phyloP scores from a whole-genome alignment of 2,329 filamentous ascomycete genomes.

The Alternaria panax region DNA sequence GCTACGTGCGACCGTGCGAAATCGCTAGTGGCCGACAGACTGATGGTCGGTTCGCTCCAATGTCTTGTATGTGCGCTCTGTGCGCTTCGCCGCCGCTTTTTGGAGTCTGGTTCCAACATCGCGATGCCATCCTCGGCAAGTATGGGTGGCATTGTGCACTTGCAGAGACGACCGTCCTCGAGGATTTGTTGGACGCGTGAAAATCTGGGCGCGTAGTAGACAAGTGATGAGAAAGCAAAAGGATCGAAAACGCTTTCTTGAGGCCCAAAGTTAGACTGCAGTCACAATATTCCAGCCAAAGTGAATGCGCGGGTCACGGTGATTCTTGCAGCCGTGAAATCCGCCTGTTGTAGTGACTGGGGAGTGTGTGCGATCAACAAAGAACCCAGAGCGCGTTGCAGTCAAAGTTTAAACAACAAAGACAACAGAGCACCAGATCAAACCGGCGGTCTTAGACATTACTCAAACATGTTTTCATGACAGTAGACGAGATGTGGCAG shows the following conservation, averaged over 20 bases:
- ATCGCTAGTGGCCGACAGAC: neutral
- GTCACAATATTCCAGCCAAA: neutral
- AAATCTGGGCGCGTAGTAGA: neutral
- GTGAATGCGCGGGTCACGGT: neutral
- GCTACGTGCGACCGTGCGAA: slow-evolving; percentile 22
- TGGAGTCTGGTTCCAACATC: neutral
- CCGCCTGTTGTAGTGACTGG: neutral
- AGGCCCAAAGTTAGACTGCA: neutral
- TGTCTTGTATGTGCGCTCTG: neutral
- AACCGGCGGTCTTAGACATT: neutral
- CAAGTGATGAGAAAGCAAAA: neutral
- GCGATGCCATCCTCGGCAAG: neutral
- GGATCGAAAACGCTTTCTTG: neutral
- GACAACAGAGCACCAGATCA: neutral
- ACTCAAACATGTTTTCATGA: neutral
- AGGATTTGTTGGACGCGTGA: neutral
- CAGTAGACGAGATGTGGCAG: neutral
- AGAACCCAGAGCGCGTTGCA: neutral
- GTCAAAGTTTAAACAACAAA: neutral
- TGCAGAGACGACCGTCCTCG: neutral
- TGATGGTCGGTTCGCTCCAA: neutral
- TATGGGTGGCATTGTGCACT: neutral
- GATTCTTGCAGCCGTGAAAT: neutral
- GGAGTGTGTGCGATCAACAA: neutral
- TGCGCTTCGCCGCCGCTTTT: neutral